A percentile compares a stretch with the other conserved stretches of the same genome.
Conservation (phyloP, 169 alveolate genomes). For the Perkinsus olseni region DNA sequence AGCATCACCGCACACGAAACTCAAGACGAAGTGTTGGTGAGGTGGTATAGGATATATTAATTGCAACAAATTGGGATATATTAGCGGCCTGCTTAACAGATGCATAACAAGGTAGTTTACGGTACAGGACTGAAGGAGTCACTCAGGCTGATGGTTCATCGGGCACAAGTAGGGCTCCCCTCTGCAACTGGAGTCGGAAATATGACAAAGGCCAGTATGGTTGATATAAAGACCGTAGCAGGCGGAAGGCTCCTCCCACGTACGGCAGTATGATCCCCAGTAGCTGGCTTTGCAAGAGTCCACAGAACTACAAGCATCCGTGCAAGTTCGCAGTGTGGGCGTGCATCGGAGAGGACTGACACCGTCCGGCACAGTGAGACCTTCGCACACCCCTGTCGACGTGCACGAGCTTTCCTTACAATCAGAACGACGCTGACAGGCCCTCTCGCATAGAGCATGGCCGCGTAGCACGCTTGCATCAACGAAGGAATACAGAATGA, state of each 20-base stretch:
- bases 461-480: background rate
- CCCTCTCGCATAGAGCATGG: background rate
- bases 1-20: too few relatives aligned
- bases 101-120: background rate
- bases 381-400: background rate
- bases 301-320: background rate
- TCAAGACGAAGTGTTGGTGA: too few relatives aligned
- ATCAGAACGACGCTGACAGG: background rate
- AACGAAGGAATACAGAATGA: background rate
- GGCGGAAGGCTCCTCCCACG: background rate
- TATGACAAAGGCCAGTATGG: background rate
- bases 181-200: background rate
- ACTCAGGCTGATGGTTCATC: background rate
- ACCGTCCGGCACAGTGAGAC: background rate
- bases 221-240: background rate
- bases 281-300: background rate
- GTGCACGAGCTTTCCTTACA: background rate
- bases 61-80: too few relatives aligned
- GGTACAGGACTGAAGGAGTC: background rate
- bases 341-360: background rate
- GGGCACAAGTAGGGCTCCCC: background rate
- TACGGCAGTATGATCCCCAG: background rate
- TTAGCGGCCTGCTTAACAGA: background rate
- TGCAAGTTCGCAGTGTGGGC: background rate
- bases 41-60: too few relatives aligned